Conservation (phyloP, 176 grass and related monocot genomes). For the sorghum (Sorghum bicolor) region DNA sequence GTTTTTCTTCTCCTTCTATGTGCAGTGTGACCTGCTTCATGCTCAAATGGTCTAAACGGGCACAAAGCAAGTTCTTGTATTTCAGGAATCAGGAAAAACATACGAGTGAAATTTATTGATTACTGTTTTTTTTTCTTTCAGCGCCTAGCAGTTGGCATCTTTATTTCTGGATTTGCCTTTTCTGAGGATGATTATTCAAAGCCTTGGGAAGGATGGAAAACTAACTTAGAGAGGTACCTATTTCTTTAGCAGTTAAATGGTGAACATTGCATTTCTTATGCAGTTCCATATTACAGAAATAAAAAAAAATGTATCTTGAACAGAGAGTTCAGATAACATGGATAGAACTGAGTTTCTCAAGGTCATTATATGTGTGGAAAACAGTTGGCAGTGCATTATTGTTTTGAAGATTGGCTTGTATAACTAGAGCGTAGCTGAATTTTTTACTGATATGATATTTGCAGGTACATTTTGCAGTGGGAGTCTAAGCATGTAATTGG, state of each 20-base stretch:
- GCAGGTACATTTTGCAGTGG: slow-evolving; percentile 85
- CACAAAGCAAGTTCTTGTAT: background rate
- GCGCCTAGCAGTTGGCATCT: slow-evolving; percentile 83
- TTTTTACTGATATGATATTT: slow-evolving; percentile 10
- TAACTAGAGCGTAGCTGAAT: slow-evolving; percentile 12
- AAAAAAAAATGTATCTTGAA: background rate
- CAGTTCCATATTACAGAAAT: background rate
- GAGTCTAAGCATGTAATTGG: slow-evolving; percentile 84
- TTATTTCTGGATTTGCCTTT: slow-evolving; percentile 82
- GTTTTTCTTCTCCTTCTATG: slow-evolving; percentile 42
- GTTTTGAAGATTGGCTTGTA: background rate
- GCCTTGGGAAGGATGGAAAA: slow-evolving; percentile 87
- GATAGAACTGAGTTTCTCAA: background rate
- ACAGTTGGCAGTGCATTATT: background rate
- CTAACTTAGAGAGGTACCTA: slow-evolving; percentile 81
- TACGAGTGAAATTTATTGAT: background rate
- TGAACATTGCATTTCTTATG: background rate
- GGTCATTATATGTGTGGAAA: background rate
- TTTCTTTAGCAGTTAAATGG: background rate
- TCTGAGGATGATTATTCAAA: slow-evolving; percentile 68
- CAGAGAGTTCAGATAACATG: background rate
- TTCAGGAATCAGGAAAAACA: background rate
- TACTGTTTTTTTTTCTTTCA: slow-evolving; percentile 33
- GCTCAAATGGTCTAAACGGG: background rate
- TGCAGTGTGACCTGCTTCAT: background rate